Conservation (phyloP, 345 rosid species). For the Eucalyptus curtisii region DNA sequence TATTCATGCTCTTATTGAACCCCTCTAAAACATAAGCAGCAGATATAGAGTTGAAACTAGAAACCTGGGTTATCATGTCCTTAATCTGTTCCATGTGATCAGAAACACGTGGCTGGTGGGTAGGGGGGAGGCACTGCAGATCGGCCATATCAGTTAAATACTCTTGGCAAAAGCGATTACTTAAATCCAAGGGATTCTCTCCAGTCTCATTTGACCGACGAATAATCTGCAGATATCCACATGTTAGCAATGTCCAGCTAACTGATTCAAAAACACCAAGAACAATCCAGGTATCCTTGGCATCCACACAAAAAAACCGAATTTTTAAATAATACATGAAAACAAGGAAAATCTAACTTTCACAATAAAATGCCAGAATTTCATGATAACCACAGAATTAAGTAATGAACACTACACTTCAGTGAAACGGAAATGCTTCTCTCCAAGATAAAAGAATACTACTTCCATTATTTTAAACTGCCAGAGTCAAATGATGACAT, state of each 20-base stretch:
- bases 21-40: background rate
- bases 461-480: background rate
- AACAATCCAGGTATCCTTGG: background rate
- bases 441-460: background rate
- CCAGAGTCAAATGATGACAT: background rate
- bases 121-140: constrained; percentile 76
- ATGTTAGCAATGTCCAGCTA: background rate
- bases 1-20: background rate
- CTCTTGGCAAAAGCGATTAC: constrained; percentile 60
- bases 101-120: constrained; percentile 70
- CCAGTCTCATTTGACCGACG: constrained; percentile 48
- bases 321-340: background rate
- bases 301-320: background rate
- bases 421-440: background rate
- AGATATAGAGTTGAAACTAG: background rate
- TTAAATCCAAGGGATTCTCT: constrained; percentile 47
- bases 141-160: constrained; percentile 60
- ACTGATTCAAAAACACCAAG: background rate
- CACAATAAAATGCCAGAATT: background rate
- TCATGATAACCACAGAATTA: background rate
- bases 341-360: background rate
- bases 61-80: constrained; percentile 57
- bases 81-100: constrained; percentile 66
- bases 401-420: background rate
- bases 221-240: constrained; percentile 42